Base-by-base conservation (phyloP, 305 asterid species). In the Fraxinus nigra region DNA sequence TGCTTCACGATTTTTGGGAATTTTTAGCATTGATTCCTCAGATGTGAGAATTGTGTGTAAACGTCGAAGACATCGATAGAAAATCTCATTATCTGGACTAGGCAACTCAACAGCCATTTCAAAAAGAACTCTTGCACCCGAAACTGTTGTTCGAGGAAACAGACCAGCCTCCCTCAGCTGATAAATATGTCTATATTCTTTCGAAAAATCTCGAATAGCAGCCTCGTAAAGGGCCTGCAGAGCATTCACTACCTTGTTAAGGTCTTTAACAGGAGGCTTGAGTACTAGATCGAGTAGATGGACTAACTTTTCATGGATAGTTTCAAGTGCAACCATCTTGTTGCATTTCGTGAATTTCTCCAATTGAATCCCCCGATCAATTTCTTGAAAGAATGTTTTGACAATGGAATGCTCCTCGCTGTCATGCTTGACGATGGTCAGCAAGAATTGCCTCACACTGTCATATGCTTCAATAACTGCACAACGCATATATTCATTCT, bases 141-240 rank as follows among this genome's bases (percentile, higher is more conserved):
- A 87, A 77, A 84, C 84, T 14, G 86, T 83, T 77, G 90, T 86
- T 81, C 77, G 95, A 78, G 97, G 95, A 89, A 95, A 97, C 77
- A 96, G 82, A 82, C 99, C 98, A 81, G 92, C 98, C 82, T 92
- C 98, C 87, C 85, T 92, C 81, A 93, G 89, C 89, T 96, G 98
- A 76, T 90, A 93, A 73, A 79, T 89, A 79, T 78, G 87, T 86
- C 97, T 92, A 74, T 90, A 84, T 87, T 93, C 98, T 83, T 82
- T 92, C 84, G 93, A 85, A 83, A 96, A 89, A 90, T 96, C 99
- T 77, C 98, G 88, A 84, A 95, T 93, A 54, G 95, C 98, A 72
- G 89, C 87, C 98, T 93, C 99, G 80, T 96, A 96, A 76, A 96
- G 94, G 78, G 97, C 97, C 89, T 96, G 99, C 65, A 96, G 95